A percentile compares a stretch with the other conserved stretches of the same genome.
These are phyloP conservation scores for Coniella lustricola DNA, from an alignment of 2,329 filamentous ascomycete species.

Conservation along the genomic window DNA sequence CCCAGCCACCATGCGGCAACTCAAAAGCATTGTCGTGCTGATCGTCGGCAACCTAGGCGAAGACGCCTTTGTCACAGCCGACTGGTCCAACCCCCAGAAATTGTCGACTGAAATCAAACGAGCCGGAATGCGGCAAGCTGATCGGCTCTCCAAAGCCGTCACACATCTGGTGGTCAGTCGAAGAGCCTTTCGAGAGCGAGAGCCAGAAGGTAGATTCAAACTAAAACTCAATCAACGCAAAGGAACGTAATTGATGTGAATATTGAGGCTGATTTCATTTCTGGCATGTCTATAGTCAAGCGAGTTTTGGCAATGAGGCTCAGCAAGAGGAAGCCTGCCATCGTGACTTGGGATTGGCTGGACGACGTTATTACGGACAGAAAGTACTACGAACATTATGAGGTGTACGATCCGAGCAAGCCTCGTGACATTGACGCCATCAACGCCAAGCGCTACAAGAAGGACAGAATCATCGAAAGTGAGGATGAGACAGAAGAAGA, in stretches of 20 bases:
- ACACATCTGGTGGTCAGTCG: slow-evolving; percentile 69
- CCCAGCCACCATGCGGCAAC: slow-evolving; percentile 12
- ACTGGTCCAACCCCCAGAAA: slow-evolving; percentile 9
- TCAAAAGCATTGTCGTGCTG: slow-evolving; percentile 44
- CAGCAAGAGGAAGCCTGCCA: slow-evolving; percentile 25
- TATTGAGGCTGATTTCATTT: neutral
- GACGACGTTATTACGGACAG: slow-evolving; percentile 33
- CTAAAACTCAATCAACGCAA: no score
- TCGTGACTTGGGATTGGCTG: slow-evolving; percentile 48
- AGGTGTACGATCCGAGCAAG: slow-evolving; percentile 7
- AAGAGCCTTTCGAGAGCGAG: slow-evolving; percentile 48
- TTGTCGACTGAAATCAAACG: slow-evolving; percentile 29
- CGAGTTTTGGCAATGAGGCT: slow-evolving; percentile 23
- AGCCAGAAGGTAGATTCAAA: slow-evolving; percentile 28
- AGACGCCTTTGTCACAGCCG: slow-evolving; percentile 4
- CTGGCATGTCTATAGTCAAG: slow-evolving; percentile 22
- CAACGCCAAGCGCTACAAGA: neutral
- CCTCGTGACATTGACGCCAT: slow-evolving; percentile 5
- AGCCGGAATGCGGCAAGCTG: neutral
- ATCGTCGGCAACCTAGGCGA: slow-evolving; percentile 49
- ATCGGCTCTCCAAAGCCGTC: slow-evolving; percentile 40
- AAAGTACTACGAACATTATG: neutral
- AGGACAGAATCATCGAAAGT: neutral
- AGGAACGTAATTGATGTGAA: neutral
- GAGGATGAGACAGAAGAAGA: neutral